Base-by-base conservation (phyloP, 73 alveolate species). In the Paramecium caudatum region DNA sequence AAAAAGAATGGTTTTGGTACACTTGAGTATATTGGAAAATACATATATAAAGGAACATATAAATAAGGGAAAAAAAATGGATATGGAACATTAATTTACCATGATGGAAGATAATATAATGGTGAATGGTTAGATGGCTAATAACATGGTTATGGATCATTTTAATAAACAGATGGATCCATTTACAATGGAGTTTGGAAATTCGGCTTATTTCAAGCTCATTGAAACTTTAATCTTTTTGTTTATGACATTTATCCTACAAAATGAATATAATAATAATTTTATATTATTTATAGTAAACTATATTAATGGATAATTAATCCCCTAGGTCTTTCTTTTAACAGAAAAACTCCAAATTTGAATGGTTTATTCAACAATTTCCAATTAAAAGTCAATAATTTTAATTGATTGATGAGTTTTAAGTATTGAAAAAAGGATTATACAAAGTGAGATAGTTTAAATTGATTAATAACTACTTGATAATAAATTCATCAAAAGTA, bases 61-160 rank as follows among this genome's bases (percentile, higher is more conserved):
- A 55, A 55, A 55, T 17, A 55, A 27, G 80, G 80, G 3, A 9
- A 9, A 9, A 55, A 55, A 55, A 55, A 55, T 55, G 80, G 80
- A 7, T 10, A 10, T 55, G 80, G 80, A 19, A 3, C 13, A 23
- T 23, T 55, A 10, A 21, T 55, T 55, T 55, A 43, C 46, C 90
- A 86, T 41, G 97, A 94, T 86, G 95, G 95, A 3, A 91, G 97
- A 94, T 70, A 91, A 50, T 94, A 91, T 45, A 61, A 91, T 34
- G 97, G 97, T 0, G 93, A 86, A 91, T 94, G 80, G 74, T 9
- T 19, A 9, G 88, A 41, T 8, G 90, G 68, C 39, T 30, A 63
- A 63, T 32, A 86, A 43, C 82, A 62, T 34, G 93, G 93, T 39
- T 21, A 30, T 21, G 93, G 93, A 1, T 63, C 50, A 62, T 86